These are phyloP conservation scores for Umbelopsis isabellina DNA, from an alignment of 192 early-diverging fungal genomes.

Conservation along the genomic window DNA sequence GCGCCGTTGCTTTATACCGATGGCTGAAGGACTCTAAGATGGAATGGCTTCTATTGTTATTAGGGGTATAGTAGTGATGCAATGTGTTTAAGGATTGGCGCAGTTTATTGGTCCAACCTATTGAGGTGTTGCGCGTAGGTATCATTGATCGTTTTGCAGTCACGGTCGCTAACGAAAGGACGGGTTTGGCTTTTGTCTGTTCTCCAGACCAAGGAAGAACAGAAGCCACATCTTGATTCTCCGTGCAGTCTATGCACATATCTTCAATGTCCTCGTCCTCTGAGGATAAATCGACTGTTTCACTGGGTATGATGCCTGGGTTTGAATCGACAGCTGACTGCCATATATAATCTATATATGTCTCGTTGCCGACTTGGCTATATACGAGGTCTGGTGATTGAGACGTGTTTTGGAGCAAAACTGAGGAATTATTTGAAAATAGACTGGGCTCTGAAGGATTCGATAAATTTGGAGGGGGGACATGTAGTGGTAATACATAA, in stretches of 20 bases:
- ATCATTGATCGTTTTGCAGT: not conserved
- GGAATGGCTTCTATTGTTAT: no score
- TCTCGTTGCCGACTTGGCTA: no score
- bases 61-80: conserved; percentile 1
- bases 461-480: conserved; percentile 15
- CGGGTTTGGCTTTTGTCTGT: conserved; percentile 2
- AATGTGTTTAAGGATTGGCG: not conserved
- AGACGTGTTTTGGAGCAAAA: no score
- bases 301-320: not conserved
- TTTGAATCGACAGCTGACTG: not conserved
- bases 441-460: not conserved
- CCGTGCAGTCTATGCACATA: not conserved
- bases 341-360: not conserved
- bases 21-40: no score
- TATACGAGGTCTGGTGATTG: no score
- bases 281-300: not conserved
- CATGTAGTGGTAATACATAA: conserved; percentile 2
- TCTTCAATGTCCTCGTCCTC: not conserved
- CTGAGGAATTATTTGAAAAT: no score
- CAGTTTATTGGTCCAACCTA: not conserved
- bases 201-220: conserved; percentile 5
- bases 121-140: not conserved
- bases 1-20: not conserved
- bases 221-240: not conserved
- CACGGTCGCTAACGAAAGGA: not conserved